phyloP scores from a whole-genome alignment of 2,329 filamentous ascomycete species.

The Colletotrichum filicis region DNA sequence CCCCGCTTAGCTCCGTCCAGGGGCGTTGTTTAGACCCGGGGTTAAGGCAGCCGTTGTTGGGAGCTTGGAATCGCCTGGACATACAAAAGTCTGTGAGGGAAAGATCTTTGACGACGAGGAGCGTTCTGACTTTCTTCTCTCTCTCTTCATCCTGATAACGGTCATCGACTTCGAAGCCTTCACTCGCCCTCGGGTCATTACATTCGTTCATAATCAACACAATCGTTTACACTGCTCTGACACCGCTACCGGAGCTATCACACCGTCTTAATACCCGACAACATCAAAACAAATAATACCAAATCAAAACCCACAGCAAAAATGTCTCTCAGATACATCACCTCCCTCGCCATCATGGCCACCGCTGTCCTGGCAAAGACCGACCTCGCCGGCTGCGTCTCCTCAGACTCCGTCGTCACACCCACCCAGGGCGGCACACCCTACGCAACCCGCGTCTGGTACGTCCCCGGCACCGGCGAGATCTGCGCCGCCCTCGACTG shows the following conservation, averaged over 20 bases:
- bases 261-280: too few relatives aligned
- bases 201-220: conserved; percentile 9
- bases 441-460: conserved; percentile 65
- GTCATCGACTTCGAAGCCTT: not conserved
- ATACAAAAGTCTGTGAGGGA: not conserved
- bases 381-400: conserved; percentile 58
- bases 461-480: conserved; percentile 72
- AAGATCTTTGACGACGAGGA: not conserved
- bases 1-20: conserved; percentile 2
- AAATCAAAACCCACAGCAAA: not conserved
- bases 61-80: not conserved
- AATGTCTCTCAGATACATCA: conserved; percentile 35
- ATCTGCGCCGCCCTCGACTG: conserved; percentile 74
- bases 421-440: conserved; percentile 36
- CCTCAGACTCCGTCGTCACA: conserved; percentile 42
- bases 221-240: not conserved
- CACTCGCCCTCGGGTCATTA: not conserved
- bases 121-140: not conserved
- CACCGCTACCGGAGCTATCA: not conserved
- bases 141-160: not conserved
- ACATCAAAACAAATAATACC: not conserved
- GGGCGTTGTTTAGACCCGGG: not conserved
- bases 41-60: not conserved
- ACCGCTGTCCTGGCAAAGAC: conserved; percentile 53
- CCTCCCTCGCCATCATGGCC: conserved; percentile 41